These are phyloP conservation scores for Aspergillus flavus DNA, from an alignment of 2,329 filamentous ascomycete species.

Conservation along the genomic window DNA sequence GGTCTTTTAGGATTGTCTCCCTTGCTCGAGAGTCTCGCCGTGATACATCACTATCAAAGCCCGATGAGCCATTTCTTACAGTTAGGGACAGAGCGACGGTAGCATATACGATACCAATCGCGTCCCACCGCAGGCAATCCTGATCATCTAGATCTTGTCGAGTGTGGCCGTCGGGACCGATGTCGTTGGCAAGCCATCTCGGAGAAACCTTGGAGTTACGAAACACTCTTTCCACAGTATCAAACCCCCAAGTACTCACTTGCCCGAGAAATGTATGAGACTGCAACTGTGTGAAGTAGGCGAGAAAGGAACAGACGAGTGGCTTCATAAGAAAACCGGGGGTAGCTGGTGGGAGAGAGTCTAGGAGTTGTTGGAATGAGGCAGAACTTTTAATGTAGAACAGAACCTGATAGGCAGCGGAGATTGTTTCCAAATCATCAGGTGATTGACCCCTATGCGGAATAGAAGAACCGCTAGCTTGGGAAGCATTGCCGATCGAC, in stretches of 20 bases:
- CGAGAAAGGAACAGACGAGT: background rate
- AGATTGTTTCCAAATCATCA: background rate
- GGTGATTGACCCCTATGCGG: background rate
- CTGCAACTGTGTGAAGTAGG: background rate
- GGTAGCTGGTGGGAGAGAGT: background rate
- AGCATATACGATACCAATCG: background rate
- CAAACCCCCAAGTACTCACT: background rate
- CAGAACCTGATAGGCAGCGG: background rate
- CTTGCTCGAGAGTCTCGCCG: background rate
- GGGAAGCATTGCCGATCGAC: background rate
- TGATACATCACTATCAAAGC: background rate
- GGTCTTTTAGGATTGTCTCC: background rate
- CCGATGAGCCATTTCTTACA: background rate
- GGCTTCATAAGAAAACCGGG: background rate
- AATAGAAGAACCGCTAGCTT: background rate
- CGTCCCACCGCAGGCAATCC: background rate
- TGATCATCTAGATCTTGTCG: background rate
- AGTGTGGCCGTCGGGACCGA: background rate
- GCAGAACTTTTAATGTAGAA: background rate
- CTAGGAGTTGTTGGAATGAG: background rate
- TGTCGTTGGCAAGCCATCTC: background rate
- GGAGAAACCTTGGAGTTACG: background rate
- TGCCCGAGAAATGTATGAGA: background rate
- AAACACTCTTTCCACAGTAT: background rate
- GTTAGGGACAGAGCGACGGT: background rate